Evolutionary conservation across 2,329 filamentous ascomycete genomes (phyloP), one percentile per base, ranked within the genome.

Genomic region (Neofusicoccum ribis): DNA sequence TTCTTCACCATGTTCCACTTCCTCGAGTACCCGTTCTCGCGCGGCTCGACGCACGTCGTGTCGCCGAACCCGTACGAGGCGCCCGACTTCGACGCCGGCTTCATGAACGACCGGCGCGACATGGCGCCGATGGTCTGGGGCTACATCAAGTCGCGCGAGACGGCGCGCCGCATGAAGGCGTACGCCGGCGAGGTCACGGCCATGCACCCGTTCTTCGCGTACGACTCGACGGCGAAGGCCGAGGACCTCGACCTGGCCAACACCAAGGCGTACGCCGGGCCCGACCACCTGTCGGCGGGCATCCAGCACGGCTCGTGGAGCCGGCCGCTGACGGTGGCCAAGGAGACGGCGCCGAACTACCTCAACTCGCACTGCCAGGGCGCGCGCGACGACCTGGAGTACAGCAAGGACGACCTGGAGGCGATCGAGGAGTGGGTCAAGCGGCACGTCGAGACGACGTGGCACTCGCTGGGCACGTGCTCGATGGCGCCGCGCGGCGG

Each of bases 1-100:
- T 92, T 91, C 83, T 92, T 92, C 80, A 90, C 87, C 72, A 92
- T 92, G 89, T 92, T 92, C 84, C 89, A 91, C 76, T 92, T 92
- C 85, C 77, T 92, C 44, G 88, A 91, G 79, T 91, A 91, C 71
- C 89, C 89, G 0, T 92, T 91, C 84, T 90, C 88, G 15, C 87
- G 90, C 70, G 90, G 90, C 8, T 87, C 78, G 61, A 91, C 86
- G 2, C 88, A 92, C 77, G 91, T 92, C 74, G 84, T 82, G 66
- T 89, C 85, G n/a, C 79, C 90, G 2, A 86, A 91, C 70, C 88
- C 89, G 15, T 93, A 93, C 72, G 90, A 89, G 51, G 80, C 82
- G 14, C 90, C 90, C 0, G 91, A 93, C 79, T 93, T 93, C 71
- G 91, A 93, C 74, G 86, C 89, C 1, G 90, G 90, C 23, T 93